phyloP scores from a whole-genome alignment of 2,329 filamentous ascomycete species.

The Fusarium concolor region DNA sequence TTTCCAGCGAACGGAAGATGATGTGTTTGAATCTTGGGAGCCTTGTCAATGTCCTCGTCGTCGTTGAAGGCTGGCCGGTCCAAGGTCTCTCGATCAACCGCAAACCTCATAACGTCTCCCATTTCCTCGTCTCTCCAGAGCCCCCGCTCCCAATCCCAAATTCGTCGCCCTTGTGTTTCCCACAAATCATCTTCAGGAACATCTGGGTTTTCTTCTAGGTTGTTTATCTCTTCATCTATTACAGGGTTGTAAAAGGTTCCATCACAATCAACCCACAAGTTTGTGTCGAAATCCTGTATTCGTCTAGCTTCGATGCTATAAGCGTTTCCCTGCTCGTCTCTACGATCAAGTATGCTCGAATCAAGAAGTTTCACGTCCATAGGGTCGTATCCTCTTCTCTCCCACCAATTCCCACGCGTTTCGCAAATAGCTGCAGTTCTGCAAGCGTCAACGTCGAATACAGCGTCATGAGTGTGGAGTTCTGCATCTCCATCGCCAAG shows the following conservation, averaged over 20 bases:
- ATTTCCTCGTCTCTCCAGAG: conserved; percentile 10
- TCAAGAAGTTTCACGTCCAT: background rate
- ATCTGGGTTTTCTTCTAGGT: background rate
- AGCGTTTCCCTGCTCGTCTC: conserved; percentile 4
- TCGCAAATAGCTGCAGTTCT: background rate
- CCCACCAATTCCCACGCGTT: conserved; percentile 5
- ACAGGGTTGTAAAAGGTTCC: conserved; percentile 2
- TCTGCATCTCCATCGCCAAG: background rate
- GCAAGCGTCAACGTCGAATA: background rate
- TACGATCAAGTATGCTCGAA: background rate
- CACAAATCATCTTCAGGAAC: conserved; percentile 1
- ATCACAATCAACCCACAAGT: conserved; percentile 5
- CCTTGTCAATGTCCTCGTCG: no score
- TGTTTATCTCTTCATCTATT: conserved; percentile 2
- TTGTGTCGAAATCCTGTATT: background rate
- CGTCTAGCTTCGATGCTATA: background rate
- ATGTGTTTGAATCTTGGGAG: no score
- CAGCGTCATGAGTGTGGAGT: background rate
- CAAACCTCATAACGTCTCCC: background rate
- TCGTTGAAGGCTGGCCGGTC: background rate
- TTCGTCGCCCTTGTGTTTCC: background rate
- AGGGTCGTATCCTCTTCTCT: background rate
- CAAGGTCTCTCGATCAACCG: background rate
- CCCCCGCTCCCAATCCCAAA: conserved; percentile 3
- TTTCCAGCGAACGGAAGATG: no score